Percentiles rank a stretch among this genome's conserved stretches.
phyloP scores from a whole-genome alignment of 805 yeast species.

The Metschnikowia colocasiae region DNA sequence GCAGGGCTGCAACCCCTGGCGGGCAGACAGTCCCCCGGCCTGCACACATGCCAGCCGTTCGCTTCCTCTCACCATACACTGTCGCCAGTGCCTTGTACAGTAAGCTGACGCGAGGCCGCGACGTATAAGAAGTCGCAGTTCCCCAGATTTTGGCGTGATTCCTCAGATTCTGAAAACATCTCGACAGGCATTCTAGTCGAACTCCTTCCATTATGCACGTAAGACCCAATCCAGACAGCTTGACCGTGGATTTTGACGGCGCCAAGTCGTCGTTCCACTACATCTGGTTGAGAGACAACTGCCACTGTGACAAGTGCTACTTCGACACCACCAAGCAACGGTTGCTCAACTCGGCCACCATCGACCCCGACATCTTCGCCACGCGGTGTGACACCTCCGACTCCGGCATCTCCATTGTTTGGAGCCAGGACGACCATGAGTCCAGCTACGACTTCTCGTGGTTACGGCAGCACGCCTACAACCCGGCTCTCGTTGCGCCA shows the following conservation, averaged over 20 bases:
- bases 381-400: slow-evolving; percentile 12
- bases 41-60: neutral
- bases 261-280: slow-evolving; percentile 19
- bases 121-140: neutral
- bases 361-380: slow-evolving; percentile 30
- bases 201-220: neutral
- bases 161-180: no score
- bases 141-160: neutral
- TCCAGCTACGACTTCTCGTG: slow-evolving; percentile 38
- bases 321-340: slow-evolving; percentile 57
- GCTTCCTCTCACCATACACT: slow-evolving; percentile 9
- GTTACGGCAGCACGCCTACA: slow-evolving; percentile 50
- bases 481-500: slow-evolving; percentile 42
- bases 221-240: slow-evolving; percentile 2
- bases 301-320: slow-evolving; percentile 55
- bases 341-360: slow-evolving; percentile 49
- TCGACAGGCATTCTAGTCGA: no score
- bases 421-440: slow-evolving; percentile 42
- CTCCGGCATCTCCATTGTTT: slow-evolving; percentile 20
- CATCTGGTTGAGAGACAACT: slow-evolving; percentile 64
- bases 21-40: neutral
- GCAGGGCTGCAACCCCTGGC: neutral
- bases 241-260: slow-evolving; percentile 13
- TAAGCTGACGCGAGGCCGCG: neutral
- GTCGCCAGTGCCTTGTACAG: neutral